Evolutionary conservation across 2,329 filamentous ascomycete species (phyloP).

Genomic region (Cercospora canescens): DNA sequence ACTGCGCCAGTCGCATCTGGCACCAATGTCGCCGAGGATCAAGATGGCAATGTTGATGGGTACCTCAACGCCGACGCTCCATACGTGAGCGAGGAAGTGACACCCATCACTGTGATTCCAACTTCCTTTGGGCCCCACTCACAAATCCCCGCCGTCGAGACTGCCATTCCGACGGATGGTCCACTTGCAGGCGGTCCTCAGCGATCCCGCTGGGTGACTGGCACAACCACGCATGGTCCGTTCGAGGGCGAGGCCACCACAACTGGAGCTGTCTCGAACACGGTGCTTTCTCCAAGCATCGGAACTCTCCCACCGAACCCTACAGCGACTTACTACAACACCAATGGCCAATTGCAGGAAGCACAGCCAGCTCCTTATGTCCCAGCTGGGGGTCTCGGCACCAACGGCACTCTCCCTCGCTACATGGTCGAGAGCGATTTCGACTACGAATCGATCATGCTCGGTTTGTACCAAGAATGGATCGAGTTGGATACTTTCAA

Average conservation of each 20-base stretch:
- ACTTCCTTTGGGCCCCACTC: conserved; percentile 47
- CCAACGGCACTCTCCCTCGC: conserved; percentile 73
- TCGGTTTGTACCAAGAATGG: conserved; percentile 80
- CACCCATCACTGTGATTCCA: conserved; percentile 38
- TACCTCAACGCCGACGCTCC: conserved; percentile 49
- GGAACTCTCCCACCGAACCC: conserved; percentile 58
- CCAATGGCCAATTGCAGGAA: conserved; percentile 68
- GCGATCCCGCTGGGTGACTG: conserved; percentile 52
- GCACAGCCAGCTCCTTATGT: conserved; percentile 70
- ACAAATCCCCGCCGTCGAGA: conserved; percentile 41
- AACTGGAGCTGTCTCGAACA: conserved; percentile 66
- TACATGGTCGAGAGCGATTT: conserved; percentile 81
- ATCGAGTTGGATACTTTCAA: conserved; percentile 84
- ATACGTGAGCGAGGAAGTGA: conserved; percentile 38
- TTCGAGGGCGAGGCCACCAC: conserved; percentile 68
- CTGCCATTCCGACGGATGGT: conserved; percentile 31
- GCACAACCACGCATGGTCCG: conserved; percentile 67
- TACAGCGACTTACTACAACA: conserved; percentile 68
- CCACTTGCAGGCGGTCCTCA: conserved; percentile 44
- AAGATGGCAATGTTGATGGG: conserved; percentile 38
- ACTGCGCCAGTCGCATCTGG: neutral
- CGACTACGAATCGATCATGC: conserved; percentile 74
- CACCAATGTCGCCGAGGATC: conserved; percentile 23
- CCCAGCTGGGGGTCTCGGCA: conserved; percentile 70
- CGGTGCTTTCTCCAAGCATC: conserved; percentile 59